Conservation (phyloP, 495 filamentous ascomycete species). For the Elasticomyces elasticus region DNA sequence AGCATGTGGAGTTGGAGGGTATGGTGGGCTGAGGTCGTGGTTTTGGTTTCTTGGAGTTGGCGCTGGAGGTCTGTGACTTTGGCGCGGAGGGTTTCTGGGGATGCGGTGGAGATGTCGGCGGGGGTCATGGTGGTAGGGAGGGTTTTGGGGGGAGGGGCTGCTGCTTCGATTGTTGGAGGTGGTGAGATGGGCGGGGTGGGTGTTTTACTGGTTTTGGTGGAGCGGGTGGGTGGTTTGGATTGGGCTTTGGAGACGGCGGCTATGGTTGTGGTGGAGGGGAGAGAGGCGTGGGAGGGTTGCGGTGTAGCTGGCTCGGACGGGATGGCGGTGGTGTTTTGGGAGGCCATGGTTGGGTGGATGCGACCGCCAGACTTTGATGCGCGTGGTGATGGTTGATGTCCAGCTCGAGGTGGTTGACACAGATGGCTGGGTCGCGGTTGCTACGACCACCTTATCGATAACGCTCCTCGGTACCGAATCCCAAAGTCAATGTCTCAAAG, state of each 20-base stretch:
- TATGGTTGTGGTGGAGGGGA: conserved; percentile 5
- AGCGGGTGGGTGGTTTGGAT: conserved; percentile 5
- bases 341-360: conserved; percentile 2
- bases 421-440: neutral
- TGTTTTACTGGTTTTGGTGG: conserved; percentile 21
- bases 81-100: conserved; percentile 45
- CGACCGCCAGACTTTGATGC: neutral
- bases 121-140: neutral
- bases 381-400: neutral
- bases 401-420: neutral
- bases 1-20: conserved; percentile 86
- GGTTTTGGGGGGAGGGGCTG: neutral
- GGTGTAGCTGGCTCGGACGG: conserved; percentile 16
- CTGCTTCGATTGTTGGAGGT: conserved; percentile 19
- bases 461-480: too few relatives aligned
- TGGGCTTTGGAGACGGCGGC: conserved; percentile 2
- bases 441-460: too few relatives aligned
- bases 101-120: conserved; percentile 20
- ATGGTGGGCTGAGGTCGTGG: conserved; percentile 80
- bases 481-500: neutral
- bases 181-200: conserved; percentile 25
- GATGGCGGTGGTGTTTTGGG: conserved; percentile 3
- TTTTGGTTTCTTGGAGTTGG: conserved; percentile 54
- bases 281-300: conserved; percentile 8
- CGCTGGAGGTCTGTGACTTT: conserved; percentile 47